Evolutionary conservation across 2,329 filamentous ascomycete species (phyloP), one percentile per base, ranked within the genome.

Genomic region (Talaromyces amestolkiae): DNA sequence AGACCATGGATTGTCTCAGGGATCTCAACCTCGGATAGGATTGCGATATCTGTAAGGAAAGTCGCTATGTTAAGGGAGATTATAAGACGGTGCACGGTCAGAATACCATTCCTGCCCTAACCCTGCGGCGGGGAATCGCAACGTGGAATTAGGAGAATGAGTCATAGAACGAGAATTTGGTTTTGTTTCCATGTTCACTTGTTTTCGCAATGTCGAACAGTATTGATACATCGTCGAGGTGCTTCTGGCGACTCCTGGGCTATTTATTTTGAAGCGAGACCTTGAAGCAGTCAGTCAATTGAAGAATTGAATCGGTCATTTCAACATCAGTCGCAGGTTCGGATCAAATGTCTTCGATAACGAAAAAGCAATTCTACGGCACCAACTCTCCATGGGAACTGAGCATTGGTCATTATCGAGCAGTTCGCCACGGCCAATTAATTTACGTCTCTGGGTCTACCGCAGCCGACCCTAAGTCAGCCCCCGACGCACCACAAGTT

Each of bases 401-500:
- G 37, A 68, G 68, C 47, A 73, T 78, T 63, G 76, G 76, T 37
- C 77, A 79, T 63, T 77, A 78, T 65, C 77, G 77, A 41, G 77
- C 77, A 19, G 71, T 79, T 22, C 76, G 76, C 8, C 71, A 72
- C 37, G 74, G 75, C 5, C 68, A 71, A 3, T 72, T 74, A 4
- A 76, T 79, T 56, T 78, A 73, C 68, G 75, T 79, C 27, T 75
- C 77, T 10, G 77, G 77, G 15, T 76, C 77, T n/a, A 79, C 77
- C 9, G 73, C 77, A 17, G 73, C 77, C 45, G 73, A 77, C 58
- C 74, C 74, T 1, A 43, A 67, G 17, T 76, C 74, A 27, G 67
- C 74, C 3, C 64, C 69, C 9, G 62, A 68, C 17, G 69, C 71
- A 37, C 73, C 75, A 17, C 71, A 68, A 58, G 71, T 78, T 27